Conservation (phyloP, 257 asterid genomes). For the Solanum medicagineum region DNA sequence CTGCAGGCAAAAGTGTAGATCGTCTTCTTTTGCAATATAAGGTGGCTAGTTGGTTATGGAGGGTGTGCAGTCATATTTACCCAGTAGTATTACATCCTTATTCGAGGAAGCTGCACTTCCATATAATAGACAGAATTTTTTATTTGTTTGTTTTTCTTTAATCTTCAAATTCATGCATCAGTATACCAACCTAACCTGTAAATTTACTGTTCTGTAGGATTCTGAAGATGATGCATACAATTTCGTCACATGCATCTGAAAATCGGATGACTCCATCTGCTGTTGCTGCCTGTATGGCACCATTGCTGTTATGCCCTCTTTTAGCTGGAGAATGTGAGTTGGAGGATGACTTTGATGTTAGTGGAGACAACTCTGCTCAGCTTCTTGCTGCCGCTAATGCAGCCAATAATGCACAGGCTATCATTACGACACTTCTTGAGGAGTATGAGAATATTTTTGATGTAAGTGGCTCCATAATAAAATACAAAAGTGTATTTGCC, state of each 20-base stretch:
- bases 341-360: conserved; percentile 66
- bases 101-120: background rate
- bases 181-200: background rate
- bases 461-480: conserved; percentile 30
- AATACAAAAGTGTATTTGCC: background rate
- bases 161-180: background rate
- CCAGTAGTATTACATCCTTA: background rate
- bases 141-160: background rate
- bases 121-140: background rate
- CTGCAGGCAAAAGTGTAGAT: background rate
- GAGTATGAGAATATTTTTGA: conserved; percentile 70
- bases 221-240: conserved; percentile 77
- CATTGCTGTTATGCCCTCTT: conserved; percentile 89
- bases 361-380: conserved; percentile 84
- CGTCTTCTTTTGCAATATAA: background rate
- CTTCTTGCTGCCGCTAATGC: conserved; percentile 95
- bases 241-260: conserved; percentile 61
- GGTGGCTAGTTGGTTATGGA: background rate
- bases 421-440: conserved; percentile 69
- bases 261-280: conserved; percentile 87
- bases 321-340: conserved; percentile 86
- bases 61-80: background rate
- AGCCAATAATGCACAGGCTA: conserved; percentile 83
- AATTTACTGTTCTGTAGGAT: conserved; percentile 30
- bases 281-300: conserved; percentile 98